A percentile compares a stretch with the other conserved stretches of the same genome.
Conservation (phyloP, 768 basidiomycete species). For the Mycena metata region DNA sequence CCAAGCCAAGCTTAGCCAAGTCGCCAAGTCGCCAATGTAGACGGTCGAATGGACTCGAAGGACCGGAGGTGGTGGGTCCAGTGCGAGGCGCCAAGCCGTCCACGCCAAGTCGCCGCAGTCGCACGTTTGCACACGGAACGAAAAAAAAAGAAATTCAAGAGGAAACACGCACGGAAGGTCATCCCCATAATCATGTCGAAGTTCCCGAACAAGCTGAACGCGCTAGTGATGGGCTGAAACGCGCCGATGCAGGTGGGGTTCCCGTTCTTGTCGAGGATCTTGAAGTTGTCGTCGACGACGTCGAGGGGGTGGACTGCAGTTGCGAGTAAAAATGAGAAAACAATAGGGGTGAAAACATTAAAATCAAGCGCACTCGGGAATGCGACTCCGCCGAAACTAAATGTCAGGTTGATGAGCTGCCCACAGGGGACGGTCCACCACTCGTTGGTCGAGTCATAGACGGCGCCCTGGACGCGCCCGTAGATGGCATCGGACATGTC, state of each 20-base stretch:
- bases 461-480: conserved; percentile 63
- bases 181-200: conserved; percentile 82
- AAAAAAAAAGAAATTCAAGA: neutral
- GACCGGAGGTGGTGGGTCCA: too few species aligned
- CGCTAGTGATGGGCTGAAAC: conserved; percentile 79
- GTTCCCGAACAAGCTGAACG: conserved; percentile 53
- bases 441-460: conserved; percentile 54
- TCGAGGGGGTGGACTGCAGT: conserved; percentile 43
- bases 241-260: conserved; percentile 56
- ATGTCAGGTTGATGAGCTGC: conserved; percentile 73
- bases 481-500: conserved; percentile 72
- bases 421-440: conserved; percentile 76
- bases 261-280: conserved; percentile 49
- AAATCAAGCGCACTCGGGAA: conserved; percentile 64
- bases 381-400: conserved; percentile 68
- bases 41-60: too few species aligned
- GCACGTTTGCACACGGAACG: too few species aligned
- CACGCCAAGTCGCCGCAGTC: too few species aligned
- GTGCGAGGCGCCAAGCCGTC: too few species aligned
- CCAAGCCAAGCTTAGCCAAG: too few species aligned
- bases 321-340: neutral
- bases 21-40: too few species aligned
- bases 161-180: conserved; percentile 69
- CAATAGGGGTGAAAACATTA: neutral
- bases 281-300: conserved; percentile 42